These are phyloP conservation scores for Xylaria nigripes DNA, from an alignment of 495 filamentous ascomycete genomes.

Conservation along the genomic window DNA sequence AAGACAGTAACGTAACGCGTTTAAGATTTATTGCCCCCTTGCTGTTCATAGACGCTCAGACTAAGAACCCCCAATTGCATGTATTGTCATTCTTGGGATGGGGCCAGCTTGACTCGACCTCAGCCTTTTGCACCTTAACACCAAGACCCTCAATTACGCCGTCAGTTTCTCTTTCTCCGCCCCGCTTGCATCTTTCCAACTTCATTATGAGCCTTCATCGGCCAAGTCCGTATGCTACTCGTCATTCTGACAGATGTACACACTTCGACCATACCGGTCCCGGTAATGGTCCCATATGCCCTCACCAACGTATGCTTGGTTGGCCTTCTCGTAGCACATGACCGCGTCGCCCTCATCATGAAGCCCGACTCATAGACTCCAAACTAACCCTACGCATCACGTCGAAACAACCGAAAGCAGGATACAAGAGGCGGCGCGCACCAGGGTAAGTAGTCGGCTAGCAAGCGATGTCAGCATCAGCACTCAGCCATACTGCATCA, in stretches of 20 bases:
- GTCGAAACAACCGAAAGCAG: no score
- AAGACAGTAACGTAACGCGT: neutral
- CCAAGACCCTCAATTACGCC: conserved; percentile 37
- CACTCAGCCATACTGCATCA: no score
- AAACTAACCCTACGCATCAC: no score
- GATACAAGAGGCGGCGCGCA: no score
- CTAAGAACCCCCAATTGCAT: neutral
- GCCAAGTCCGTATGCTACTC: conserved; percentile 47
- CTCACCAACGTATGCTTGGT: conserved; percentile 42
- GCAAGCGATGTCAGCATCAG: no score
- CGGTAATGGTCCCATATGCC: conserved; percentile 51
- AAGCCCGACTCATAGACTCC: no score
- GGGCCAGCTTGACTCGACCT: conserved; percentile 36
- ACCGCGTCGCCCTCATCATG: conserved; percentile 10
- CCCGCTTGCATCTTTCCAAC: conserved; percentile 29
- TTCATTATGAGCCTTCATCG: conserved; percentile 40
- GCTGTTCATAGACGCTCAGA: neutral
- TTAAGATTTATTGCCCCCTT: neutral
- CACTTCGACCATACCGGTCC: conserved; percentile 36
- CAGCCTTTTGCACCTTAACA: conserved; percentile 39
- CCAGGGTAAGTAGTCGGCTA: no score
- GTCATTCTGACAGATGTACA: neutral
- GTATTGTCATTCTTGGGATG: neutral
- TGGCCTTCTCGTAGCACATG: conserved; percentile 45
- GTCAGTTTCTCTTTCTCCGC: conserved; percentile 11